Evolutionary conservation across 768 basidiomycete genomes (phyloP).

Genomic region (Trametes cinnabarina): DNA sequence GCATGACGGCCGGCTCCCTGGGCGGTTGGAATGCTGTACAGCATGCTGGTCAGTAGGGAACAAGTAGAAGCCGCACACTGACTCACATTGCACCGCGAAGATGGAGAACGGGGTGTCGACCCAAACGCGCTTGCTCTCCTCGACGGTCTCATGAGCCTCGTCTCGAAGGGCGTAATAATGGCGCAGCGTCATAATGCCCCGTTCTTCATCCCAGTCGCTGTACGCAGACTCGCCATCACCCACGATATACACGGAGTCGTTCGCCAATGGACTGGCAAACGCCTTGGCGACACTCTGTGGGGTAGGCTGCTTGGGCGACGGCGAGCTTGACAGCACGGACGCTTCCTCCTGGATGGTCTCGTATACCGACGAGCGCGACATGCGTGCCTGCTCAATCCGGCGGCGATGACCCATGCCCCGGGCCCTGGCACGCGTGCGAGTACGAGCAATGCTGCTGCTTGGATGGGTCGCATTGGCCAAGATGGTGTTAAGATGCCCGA

Average conservation of each 20-base stretch:
- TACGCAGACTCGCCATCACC: conserved; percentile 43
- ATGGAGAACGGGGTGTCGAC: conserved; percentile 69
- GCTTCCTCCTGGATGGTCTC: conserved; percentile 79
- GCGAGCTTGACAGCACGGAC: conserved; percentile 34
- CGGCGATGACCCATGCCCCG: conserved; percentile 70
- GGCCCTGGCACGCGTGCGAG: conserved; percentile 49
- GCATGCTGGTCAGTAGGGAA: background rate
- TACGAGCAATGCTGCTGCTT: conserved; percentile 35
- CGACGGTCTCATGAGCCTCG: conserved; percentile 64
- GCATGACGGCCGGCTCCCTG: conserved; percentile 60
- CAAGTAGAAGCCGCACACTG: background rate
- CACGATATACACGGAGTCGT: conserved; percentile 49
- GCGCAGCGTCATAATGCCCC: conserved; percentile 60
- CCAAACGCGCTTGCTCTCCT: conserved; percentile 66
- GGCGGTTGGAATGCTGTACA: conserved; percentile 69
- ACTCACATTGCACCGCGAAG: conserved; percentile 72
- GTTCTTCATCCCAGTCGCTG: conserved; percentile 65
- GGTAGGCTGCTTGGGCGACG: conserved; percentile 17
- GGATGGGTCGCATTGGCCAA: conserved; percentile 58
- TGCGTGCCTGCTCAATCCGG: conserved; percentile 60
- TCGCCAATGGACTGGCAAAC: conserved; percentile 3
- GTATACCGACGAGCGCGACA: conserved; percentile 67
- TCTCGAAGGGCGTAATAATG: conserved; percentile 67
- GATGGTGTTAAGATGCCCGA: conserved; percentile 55
- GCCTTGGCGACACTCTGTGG: conserved; percentile 11